Conservation (phyloP, 2,329 filamentous ascomycete genomes). For the Penicillium sp. region DNA sequence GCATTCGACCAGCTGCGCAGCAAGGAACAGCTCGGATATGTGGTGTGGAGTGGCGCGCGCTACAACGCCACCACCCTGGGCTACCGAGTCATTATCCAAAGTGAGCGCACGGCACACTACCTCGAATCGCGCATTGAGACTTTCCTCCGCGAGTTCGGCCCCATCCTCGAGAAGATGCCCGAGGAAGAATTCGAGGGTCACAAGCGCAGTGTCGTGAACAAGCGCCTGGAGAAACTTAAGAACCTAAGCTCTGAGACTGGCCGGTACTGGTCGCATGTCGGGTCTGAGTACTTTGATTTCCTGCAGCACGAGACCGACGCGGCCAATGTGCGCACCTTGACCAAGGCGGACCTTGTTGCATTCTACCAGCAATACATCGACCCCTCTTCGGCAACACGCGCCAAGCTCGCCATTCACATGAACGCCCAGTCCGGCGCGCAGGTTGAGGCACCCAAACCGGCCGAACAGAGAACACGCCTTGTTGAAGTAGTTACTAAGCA, state of each 20-base stretch:
- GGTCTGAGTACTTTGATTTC: constrained; percentile 86
- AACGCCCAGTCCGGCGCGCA: constrained; percentile 65
- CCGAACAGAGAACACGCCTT: constrained; percentile 48
- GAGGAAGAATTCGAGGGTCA: constrained; percentile 84
- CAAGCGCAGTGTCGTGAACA: constrained; percentile 84
- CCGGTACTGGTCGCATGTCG: constrained; percentile 81
- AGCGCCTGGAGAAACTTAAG: constrained; percentile 85
- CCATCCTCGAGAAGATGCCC: constrained; percentile 70
- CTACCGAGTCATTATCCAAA: constrained; percentile 89
- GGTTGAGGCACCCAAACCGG: constrained; percentile 27
- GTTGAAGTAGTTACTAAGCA: constrained; percentile 46
- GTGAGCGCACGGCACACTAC: constrained; percentile 79
- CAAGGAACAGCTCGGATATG: constrained; percentile 95
- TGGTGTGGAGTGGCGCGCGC: constrained; percentile 80
- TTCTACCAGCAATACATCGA: constrained; percentile 77
- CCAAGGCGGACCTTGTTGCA: constrained; percentile 72
- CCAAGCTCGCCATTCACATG: constrained; percentile 83
- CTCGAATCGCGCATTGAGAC: constrained; percentile 83
- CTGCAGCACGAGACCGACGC: constrained; percentile 77
- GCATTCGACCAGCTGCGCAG: constrained; percentile 92
- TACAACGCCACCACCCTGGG: constrained; percentile 74
- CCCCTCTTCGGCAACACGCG: constrained; percentile 67
- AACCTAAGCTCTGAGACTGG: constrained; percentile 82
- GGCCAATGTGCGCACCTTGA: constrained; percentile 67
- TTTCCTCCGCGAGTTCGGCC: constrained; percentile 69